phyloP scores from a whole-genome alignment of 192 early-diverging fungal species.

The Coemansia sp. region DNA sequence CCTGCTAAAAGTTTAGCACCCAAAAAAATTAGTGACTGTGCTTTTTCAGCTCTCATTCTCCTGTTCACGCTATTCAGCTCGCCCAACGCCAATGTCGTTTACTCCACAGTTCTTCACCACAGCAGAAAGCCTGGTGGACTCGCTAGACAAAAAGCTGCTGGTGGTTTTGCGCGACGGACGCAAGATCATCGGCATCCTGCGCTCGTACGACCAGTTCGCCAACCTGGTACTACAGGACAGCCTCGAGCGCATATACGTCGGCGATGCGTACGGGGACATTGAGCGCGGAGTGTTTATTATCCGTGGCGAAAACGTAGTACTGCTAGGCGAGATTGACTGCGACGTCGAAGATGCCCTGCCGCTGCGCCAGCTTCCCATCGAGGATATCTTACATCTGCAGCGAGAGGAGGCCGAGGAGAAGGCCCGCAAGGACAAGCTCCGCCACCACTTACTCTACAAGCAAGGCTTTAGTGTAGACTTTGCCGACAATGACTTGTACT shows the following conservation, averaged over 20 bases:
- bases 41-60: background rate
- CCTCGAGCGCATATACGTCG: slow-evolving; percentile 92
- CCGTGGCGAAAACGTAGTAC: slow-evolving; percentile 97
- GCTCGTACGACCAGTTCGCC: slow-evolving; percentile 99
- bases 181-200: slow-evolving; percentile 90
- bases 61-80: background rate
- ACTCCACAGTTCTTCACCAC: slow-evolving; percentile 81
- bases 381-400: slow-evolving; percentile 75
- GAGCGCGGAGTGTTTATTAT: slow-evolving; percentile 95
- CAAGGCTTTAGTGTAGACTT: slow-evolving; percentile 89
- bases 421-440: slow-evolving; percentile 73
- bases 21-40: background rate
- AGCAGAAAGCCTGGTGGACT: slow-evolving; percentile 89
- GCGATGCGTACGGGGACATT: slow-evolving; percentile 88
- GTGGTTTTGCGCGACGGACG: slow-evolving; percentile 94
- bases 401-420: slow-evolving; percentile 77
- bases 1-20: no score
- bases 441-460: slow-evolving; percentile 74
- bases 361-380: slow-evolving; percentile 78
- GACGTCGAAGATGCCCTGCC: slow-evolving; percentile 76
- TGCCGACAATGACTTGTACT: slow-evolving; percentile 82
- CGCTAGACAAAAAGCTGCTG: slow-evolving; percentile 88
- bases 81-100: slow-evolving; percentile 39
- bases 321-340: slow-evolving; percentile 88
- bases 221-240: slow-evolving; percentile 99